Base-by-base conservation (phyloP, 371 early-diverging fungal species). In the Mucor irregularis region DNA sequence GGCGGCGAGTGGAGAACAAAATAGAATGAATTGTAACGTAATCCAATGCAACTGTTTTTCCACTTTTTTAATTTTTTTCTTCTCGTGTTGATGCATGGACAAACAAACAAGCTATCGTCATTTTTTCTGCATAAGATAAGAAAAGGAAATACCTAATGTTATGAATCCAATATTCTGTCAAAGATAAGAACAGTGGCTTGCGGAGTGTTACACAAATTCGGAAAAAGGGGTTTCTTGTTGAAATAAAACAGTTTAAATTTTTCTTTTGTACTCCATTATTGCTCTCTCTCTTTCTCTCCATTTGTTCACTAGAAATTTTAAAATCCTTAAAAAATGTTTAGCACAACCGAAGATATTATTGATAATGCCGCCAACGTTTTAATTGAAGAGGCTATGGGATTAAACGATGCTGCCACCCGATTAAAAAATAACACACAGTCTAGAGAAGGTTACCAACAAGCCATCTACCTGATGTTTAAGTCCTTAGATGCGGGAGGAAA, bases 401-500 rank as follows among this genome's bases (percentile, higher is more conserved):
- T 79, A 0, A 45, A 54, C 6, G 67, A 61, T 11, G 72, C 74
- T 17, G 76, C 80, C 0, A 33, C 64, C 11, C 56, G 80, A 49
- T 35, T 79, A n/a, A 53, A 66, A 14, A 30, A 19, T 10, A 56
- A 64, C 22, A 29, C 38, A 14, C 30, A 61, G 0, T 25, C 71
- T 0, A 63, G 58, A 19, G 54, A 74, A 30, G 80, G 76, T 13
- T 81, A 66, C 43, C 54, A 71, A 14, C 53, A 68, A 45, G 78
- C 77, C 8, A 65, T 78, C 19, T 66, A 71, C 33, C 55, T 68
- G 25, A 62, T 81, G 58, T 61, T 69, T 21, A 59, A 62, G 3
- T 47, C 73, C 4, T 55, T 76, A 16, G 70, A 74, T 17, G 39
- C 53, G 2, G 74, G 76, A 13, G 74, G 82, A 43, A 87, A 87